A percentile compares a stretch with the other conserved stretches of the same genome.
These are phyloP conservation scores for Arthrobotrys conoides DNA, from an alignment of 2,329 filamentous ascomycete genomes.

Conservation along the genomic window DNA sequence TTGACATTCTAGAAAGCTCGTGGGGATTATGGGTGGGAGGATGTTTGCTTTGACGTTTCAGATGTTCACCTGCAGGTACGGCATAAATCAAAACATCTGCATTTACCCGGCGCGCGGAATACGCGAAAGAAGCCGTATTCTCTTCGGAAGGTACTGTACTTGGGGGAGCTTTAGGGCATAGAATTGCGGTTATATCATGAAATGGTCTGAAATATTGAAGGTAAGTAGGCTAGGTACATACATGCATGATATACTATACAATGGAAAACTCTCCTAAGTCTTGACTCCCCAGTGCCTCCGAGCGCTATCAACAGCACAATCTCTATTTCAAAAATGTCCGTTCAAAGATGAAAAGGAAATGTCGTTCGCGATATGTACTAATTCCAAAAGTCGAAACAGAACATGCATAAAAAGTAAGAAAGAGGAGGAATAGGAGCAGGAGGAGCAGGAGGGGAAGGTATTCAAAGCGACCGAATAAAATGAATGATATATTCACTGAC, in stretches of 20 bases:
- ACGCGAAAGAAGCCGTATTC: neutral
- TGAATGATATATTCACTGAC: conserved; percentile 11
- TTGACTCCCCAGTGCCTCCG: conserved; percentile 12
- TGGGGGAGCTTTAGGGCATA: too few relatives aligned
- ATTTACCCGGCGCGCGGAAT: conserved; percentile 37
- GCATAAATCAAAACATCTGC: conserved; percentile 19
- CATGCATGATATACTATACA: conserved; percentile 13
- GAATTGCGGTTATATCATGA: neutral
- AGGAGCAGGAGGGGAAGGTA: neutral
- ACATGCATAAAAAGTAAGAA: neutral
- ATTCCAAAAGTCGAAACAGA: neutral
- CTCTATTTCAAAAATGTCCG: conserved; percentile 17
- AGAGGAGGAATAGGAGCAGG: neutral
- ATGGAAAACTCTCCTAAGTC: conserved; percentile 14
- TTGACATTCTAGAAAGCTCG: neutral
- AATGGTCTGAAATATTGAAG: neutral
- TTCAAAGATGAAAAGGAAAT: neutral
- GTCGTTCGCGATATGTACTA: neutral
- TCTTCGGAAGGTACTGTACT: too few relatives aligned
- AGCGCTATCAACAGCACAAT: conserved; percentile 4
- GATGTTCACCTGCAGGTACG: conserved; percentile 8
- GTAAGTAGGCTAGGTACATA: neutral
- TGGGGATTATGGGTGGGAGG: too few relatives aligned
- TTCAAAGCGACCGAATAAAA: conserved; percentile 16
- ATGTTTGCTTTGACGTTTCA: conserved; percentile 32